Conservation (phyloP, 2,329 filamentous ascomycete genomes). For the Aspergillus sp. region DNA sequence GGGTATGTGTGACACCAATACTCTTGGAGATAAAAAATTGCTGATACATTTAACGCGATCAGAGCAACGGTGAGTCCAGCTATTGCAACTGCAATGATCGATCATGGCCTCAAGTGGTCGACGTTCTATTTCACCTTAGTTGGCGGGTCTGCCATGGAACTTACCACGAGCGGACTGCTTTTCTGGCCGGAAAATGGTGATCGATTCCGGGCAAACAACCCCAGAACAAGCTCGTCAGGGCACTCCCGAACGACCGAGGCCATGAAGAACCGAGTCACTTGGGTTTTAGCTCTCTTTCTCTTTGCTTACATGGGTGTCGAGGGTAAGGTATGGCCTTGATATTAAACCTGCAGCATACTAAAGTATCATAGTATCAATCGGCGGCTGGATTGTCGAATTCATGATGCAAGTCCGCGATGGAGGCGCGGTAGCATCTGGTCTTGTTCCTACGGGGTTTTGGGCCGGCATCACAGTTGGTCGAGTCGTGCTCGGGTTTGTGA, state of each 20-base stretch:
- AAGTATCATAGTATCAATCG: constrained; percentile 7
- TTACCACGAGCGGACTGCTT: constrained; percentile 1
- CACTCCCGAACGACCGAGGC: constrained; percentile 11
- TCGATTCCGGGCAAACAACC: constrained; percentile 8
- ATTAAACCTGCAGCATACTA: background rate
- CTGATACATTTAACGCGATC: background rate
- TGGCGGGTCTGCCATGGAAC: constrained; percentile 10
- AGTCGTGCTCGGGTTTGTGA: constrained; percentile 62
- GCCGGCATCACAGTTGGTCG: constrained; percentile 71
- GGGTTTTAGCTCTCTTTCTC: constrained; percentile 11
- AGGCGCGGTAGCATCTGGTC: constrained; percentile 63
- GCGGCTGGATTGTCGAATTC: constrained; percentile 73
- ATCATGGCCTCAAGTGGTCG: constrained; percentile 12
- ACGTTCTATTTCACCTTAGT: constrained; percentile 13
- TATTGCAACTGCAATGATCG: constrained; percentile 13
- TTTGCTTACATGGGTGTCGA: constrained; percentile 69
- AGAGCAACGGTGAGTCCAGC: constrained; percentile 15
- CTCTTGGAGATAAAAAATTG: background rate
- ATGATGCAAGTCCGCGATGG: constrained; percentile 71
- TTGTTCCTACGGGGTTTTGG: constrained; percentile 75
- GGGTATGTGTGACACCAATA: constrained; percentile 41
- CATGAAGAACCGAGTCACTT: constrained; percentile 10
- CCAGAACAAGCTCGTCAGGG: background rate
- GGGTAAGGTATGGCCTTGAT: constrained; percentile 42
- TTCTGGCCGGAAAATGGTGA: constrained; percentile 13